A percentile compares a stretch with the other conserved stretches of the same genome.
Conservation (phyloP, 1,284 basidiomycete species). For the Sutorius eximius region DNA sequence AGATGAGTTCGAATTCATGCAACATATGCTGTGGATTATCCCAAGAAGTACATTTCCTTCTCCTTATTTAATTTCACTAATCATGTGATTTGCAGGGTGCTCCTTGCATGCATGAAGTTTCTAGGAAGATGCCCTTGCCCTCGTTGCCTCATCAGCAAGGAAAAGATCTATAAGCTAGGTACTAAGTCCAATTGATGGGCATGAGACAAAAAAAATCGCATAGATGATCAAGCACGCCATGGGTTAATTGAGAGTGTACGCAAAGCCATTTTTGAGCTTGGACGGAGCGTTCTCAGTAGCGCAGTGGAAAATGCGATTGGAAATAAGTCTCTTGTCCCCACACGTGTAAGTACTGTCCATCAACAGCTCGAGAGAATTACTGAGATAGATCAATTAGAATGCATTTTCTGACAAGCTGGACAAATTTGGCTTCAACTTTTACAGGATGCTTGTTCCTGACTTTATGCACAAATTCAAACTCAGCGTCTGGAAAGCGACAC, state of each 20-base stretch:
- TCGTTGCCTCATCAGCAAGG: too few relatives aligned
- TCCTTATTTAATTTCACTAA: too few relatives aligned
- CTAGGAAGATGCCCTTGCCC: too few relatives aligned
- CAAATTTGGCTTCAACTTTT: background rate
- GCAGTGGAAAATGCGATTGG: background rate
- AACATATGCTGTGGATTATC: too few relatives aligned
- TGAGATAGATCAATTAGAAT: background rate
- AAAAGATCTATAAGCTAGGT: too few relatives aligned
- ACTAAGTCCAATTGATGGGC: too few relatives aligned
- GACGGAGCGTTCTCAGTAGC: background rate
- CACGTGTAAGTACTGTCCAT: background rate
- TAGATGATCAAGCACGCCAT: background rate
- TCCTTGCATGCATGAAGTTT: too few relatives aligned
- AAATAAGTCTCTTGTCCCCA: background rate
- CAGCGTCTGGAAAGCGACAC: background rate
- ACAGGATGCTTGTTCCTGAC: background rate
- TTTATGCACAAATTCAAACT: background rate
- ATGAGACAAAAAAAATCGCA: too few relatives aligned
- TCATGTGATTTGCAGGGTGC: too few relatives aligned
- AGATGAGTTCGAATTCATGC: too few relatives aligned
- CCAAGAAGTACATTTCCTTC: too few relatives aligned
- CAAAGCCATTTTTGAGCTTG: background rate
- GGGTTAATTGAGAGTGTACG: background rate
- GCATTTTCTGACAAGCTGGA: background rate
- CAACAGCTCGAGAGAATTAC: too few relatives aligned